Base-by-base conservation (phyloP, 2,329 filamentous ascomycete genomes). In the Endothia cerciana region DNA sequence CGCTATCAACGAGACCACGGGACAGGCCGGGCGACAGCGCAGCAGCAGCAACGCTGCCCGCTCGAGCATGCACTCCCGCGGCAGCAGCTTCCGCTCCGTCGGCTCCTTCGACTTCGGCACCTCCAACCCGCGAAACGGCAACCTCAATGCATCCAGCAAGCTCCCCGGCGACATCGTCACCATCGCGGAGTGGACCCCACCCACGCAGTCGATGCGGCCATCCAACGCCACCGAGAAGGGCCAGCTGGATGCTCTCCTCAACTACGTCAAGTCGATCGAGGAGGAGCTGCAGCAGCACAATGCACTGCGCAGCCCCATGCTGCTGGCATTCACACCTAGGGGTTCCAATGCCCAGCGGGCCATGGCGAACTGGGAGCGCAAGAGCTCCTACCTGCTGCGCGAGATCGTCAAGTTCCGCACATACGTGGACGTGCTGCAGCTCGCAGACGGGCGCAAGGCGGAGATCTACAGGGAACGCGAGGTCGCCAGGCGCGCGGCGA, bases 391-490 rank as follows among this genome's bases (percentile, higher is more conserved):
- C 75, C 81, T 99, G 49, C 83, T 98, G 15, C 85, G 92, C 43
- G 95, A 99, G 80, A 97, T 96, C 76, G 93, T 98, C 77, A 98
- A 98, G 78, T 98, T 97, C 80, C 85, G 91, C 67, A 98, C 94
- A 0, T 99, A 98, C 74, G 94, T 97, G 71, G 95, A 98, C 76
- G 89, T 88, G 41, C 80, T 99, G 60, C 84, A 88, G 65, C 86
- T 87, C 45, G 94, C 94, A 0, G 87, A 91, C 71, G 79, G 76
- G 40, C 84, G 88, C 63, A 93, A 91, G 75, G 84, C 86, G 56
- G 89, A 89, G 74, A 89, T 97, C 51, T 91, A 93, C 70, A 75
- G 77, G 3, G 87, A 90, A 75, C 77, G 87, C 62, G 84, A 84
- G 49, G 75, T 80, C 55, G 84, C 82, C 25, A 76, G 80, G 56